Base-by-base conservation (phyloP, 805 yeast species). In the Nakazawaea siamensis region DNA sequence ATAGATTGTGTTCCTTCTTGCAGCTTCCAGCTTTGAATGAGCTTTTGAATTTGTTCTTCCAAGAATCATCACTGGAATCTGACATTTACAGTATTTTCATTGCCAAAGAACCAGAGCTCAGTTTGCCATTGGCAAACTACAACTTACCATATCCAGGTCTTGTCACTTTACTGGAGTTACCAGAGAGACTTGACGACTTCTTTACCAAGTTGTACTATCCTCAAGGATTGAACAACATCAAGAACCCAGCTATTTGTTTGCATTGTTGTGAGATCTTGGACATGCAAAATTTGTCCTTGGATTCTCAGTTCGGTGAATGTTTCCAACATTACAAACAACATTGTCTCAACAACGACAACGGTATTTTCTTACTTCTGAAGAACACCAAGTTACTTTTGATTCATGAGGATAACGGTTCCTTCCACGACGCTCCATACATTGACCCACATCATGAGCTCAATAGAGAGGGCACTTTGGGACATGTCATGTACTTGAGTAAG, bases 371-470 rank as follows among this genome's bases (percentile, higher is more conserved):
- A 31, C 49, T 83, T 2, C 90, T 94, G 2, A 74, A 79, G 44
- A 80, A 77, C 43, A 69, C 83, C 43, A 60, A 79, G 10, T 50
- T 83, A 18, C 57, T 86, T 34, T 50, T 85, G 23, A 51, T 90
- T 31, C 72, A 81, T 39, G 75, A 74, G 33, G 80, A 79, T 6
- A 79, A 81, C 24, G 98, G 98, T 0, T 75, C 95, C 1, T 90
- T 90, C 52, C 67, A 73, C 41, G 76, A 76, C 23, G 80, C 94
- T 3, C 97, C 97, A 0, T 90, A 78, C 50, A 57, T 84, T 24
- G 95, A 88, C 52, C 67, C 68, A 24, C 94, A 86, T 53, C 97
- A 97, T 1, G 97, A 88, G 48, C 56, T 76, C 12, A 86, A 88
- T 33, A 80, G 76, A 28, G 88, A 80, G 34, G 63, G 74, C 43